A percentile compares a stretch with the other conserved stretches of the same genome.
These are phyloP conservation scores for Hyparrhenia diplandra DNA, from an alignment of 176 grass and related monocot genomes.

Conservation along the genomic window DNA sequence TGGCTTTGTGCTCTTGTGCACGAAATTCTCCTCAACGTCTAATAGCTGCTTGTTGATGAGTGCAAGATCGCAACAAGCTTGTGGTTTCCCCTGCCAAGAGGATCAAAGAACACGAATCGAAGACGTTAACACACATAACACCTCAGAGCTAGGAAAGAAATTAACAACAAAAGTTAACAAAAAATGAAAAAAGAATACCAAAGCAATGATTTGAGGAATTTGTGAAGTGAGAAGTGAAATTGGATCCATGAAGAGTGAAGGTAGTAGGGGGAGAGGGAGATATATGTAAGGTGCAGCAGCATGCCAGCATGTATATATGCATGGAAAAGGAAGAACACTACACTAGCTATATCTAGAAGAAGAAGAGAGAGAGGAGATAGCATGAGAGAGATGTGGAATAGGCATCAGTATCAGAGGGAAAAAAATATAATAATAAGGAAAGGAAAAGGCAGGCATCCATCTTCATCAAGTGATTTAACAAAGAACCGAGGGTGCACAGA, in stretches of 20 bases:
- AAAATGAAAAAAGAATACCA: not conserved
- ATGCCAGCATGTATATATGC: constrained; percentile 19
- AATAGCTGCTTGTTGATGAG: not conserved
- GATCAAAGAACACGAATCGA: not conserved
- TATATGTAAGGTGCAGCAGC: not conserved
- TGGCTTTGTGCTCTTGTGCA: not conserved
- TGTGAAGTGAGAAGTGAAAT: constrained; percentile 2
- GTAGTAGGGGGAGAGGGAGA: not conserved
- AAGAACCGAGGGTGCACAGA: constrained; percentile 40
- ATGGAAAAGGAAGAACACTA: constrained; percentile 31
- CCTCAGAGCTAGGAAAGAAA: not conserved
- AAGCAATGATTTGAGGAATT: not conserved
- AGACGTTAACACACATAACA: not conserved
- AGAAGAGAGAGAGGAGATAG: constrained; percentile 24
- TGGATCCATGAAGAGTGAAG: constrained; percentile 40
- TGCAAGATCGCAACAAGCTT: constrained; percentile 4
- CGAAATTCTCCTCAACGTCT: constrained; percentile 12
- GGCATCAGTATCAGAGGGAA: constrained; percentile 41
- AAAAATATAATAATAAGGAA: constrained; percentile 35
- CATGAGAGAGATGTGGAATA: constrained; percentile 58
- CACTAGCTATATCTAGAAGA: not conserved
- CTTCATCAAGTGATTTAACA: constrained; percentile 98
- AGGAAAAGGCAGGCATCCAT: constrained; percentile 59
- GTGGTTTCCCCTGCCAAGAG: constrained; percentile 26
- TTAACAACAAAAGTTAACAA: not conserved